Percentiles rank a stretch among this genome's conserved stretches.
phyloP scores from a whole-genome alignment of 2,329 filamentous ascomycete genomes.

The Pyricularia sp. region DNA sequence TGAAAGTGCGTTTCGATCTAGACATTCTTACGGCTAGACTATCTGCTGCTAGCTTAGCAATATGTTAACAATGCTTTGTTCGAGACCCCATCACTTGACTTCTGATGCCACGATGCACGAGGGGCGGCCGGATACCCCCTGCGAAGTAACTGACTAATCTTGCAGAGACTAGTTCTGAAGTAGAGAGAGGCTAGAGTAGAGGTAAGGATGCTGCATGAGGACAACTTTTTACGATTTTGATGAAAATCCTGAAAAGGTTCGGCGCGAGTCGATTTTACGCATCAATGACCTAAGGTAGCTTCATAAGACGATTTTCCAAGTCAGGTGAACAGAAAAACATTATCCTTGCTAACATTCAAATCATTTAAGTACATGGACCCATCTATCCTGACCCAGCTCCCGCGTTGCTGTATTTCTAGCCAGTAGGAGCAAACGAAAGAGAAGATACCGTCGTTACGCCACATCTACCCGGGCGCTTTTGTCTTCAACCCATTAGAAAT shows the following conservation, averaged over 20 bases:
- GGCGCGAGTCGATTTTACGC: not conserved
- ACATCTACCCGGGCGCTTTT: not conserved
- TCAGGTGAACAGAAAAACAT: not conserved
- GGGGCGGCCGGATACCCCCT: not conserved
- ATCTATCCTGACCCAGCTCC: not conserved
- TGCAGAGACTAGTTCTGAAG: too few species aligned
- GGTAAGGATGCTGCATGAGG: not conserved
- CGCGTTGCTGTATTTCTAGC: not conserved
- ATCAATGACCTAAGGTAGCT: not conserved
- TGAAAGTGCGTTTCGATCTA: not conserved
- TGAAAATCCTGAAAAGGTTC: not conserved
- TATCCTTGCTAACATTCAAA: constrained; percentile 1
- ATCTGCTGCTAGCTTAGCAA: not conserved
- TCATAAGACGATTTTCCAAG: not conserved
- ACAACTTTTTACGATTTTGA: not conserved
- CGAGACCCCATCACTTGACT: not conserved
- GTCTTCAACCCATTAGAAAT: not conserved
- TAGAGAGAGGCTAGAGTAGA: not conserved
- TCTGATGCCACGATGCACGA: not conserved
- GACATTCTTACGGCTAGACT: not conserved
- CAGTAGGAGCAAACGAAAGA: constrained; percentile 2
- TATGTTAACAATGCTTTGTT: not conserved
- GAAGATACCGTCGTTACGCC: not conserved
- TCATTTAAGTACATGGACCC: constrained; percentile 1
- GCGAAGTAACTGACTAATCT: not conserved